Conservation (phyloP, 2,329 filamentous ascomycete species). For the Fusarium marasasianum region DNA sequence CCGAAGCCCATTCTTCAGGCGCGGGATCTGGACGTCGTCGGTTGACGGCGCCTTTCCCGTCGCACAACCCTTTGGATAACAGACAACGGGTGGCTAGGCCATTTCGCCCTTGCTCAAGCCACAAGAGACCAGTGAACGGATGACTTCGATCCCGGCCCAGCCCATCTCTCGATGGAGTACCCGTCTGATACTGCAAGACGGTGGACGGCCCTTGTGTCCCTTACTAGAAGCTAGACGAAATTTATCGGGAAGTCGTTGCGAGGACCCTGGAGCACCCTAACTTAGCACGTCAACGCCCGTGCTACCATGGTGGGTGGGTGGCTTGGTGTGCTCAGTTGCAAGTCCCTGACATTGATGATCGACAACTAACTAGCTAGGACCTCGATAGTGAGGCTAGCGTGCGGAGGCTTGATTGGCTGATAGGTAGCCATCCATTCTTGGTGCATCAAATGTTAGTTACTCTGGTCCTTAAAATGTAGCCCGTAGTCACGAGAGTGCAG, state of each 20-base stretch:
- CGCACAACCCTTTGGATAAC: slow-evolving; percentile 5
- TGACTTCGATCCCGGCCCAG: slow-evolving; percentile 1
- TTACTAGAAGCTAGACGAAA: background rate
- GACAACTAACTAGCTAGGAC: slow-evolving; percentile 26
- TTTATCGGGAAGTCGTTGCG: slow-evolving; percentile 31
- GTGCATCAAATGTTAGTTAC: background rate
- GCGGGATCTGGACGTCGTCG: slow-evolving; percentile 20
- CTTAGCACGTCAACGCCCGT: background rate
- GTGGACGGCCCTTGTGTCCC: slow-evolving; percentile 3
- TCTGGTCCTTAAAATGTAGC: background rate
- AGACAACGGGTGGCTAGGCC: slow-evolving; percentile 4
- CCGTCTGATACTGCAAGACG: background rate
- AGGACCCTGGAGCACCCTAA: slow-evolving; percentile 2
- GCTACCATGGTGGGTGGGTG: background rate
- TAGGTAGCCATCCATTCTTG: background rate
- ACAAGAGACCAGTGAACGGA: slow-evolving; percentile 17
- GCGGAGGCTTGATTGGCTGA: background rate
- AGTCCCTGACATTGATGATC: slow-evolving; percentile 27
- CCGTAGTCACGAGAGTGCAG: background rate
- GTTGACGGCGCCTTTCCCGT: slow-evolving; percentile 20
- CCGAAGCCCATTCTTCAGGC: slow-evolving; percentile 2
- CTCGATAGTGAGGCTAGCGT: background rate
- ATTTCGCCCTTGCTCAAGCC: slow-evolving; percentile 27
- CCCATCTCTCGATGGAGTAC: background rate
- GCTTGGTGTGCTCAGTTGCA: slow-evolving; percentile 1